Percentiles rank a stretch among this genome's conserved stretches.
phyloP scores from a whole-genome alignment of 2,329 filamentous ascomycete genomes.

The Pseudogymnoascus sp. region DNA sequence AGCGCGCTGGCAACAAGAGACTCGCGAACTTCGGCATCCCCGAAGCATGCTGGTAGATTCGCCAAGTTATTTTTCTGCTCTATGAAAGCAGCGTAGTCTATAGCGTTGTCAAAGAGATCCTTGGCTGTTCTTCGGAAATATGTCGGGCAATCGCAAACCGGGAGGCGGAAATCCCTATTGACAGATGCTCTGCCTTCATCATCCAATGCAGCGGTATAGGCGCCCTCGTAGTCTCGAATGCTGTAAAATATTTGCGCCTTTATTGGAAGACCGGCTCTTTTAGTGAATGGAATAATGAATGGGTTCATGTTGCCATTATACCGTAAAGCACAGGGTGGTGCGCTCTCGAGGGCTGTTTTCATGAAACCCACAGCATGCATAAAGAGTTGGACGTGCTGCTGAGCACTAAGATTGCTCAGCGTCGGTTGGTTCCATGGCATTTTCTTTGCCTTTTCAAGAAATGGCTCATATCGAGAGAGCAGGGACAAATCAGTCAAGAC shows the following conservation, averaged over 20 bases:
- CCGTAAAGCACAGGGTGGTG: neutral
- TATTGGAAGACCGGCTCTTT: conserved; percentile 2
- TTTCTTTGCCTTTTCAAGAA: neutral
- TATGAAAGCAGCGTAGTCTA: neutral
- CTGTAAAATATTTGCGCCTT: neutral
- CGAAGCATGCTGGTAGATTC: neutral
- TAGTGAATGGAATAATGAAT: neutral
- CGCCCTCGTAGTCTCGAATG: neutral
- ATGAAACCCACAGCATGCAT: neutral
- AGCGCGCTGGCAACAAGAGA: neutral
- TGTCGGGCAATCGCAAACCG: neutral
- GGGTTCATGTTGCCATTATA: neutral
- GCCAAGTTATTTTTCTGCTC: neutral
- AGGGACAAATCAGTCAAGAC: neutral
- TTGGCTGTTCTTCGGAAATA: neutral
- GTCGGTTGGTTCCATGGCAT: neutral
- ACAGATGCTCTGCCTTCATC: neutral
- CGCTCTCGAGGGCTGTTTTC: neutral
- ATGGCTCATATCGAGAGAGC: neutral
- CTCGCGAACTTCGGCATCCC: neutral
- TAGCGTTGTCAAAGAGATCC: neutral
- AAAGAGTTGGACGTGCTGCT: neutral
- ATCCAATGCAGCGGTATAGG: neutral
- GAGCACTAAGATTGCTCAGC: neutral
- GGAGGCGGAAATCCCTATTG: neutral